Base-by-base conservation (phyloP, 129 eudicot genomes). In the Escallonia herrerae region DNA sequence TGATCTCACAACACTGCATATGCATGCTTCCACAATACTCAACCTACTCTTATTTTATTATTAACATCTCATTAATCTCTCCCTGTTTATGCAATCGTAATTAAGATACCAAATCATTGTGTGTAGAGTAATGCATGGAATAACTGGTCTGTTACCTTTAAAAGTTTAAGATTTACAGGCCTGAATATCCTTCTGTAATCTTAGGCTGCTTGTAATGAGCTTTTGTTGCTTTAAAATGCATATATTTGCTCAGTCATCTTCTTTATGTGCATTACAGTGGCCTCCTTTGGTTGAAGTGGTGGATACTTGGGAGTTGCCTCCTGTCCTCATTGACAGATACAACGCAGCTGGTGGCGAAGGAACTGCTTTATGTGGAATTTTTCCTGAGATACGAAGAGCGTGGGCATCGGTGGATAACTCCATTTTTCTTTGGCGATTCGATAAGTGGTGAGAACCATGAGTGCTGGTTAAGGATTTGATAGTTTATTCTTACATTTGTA, bases 381-480 rank as follows among this genome's bases (percentile, higher is more conserved):
- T 93, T 80, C 95, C 99, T 5, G 99, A 93, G 78, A 89, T 93
- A 59, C 99, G 96, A 46, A 81, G 99, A 62, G 99, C 99, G 10
- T 93, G 99, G 99, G 99, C 99, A 58, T 85, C 99, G 8, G 96
- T 93, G 38, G 99, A 93, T 69, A 89, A 93, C 61, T 81, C 95
- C 56, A 72, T 93, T 40, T 93, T 93, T 76, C 89, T 93, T 50
- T 93, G 99, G 99, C 91, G 96, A 41, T 93, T 93, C 68, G 99
- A 93, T 74, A 93, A 89, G 80, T 86, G 96, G 96, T 86, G 22
- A 83, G 81, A 50, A 70, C 64, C 52, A 49, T 38, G 41, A 2
- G 38, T 8, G 11, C 8, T 68, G 3, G 33, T 45, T 51, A 50
- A 38, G 43, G 1, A 42, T 56, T 33, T 45, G 38, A 52, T 40